Evolutionary conservation across 345 rosid genomes (phyloP).

Genomic region (Eucalyptus lansdowneana): DNA sequence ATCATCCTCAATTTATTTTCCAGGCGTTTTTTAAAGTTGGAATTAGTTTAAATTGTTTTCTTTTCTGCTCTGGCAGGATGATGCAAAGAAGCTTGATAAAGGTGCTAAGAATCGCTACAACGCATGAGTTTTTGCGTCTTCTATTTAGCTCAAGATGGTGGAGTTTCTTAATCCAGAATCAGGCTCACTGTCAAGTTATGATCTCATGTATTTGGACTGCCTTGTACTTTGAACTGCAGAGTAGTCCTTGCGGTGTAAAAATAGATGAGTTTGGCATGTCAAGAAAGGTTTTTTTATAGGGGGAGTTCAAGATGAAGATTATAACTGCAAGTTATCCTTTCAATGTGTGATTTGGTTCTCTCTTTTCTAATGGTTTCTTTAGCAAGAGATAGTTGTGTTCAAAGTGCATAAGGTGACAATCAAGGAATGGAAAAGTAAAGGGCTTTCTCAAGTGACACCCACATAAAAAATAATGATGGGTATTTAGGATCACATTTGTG

Average conservation of each 20-base stretch:
- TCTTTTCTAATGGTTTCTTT: not conserved
- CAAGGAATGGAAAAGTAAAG: not conserved
- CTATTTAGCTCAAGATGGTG: not conserved
- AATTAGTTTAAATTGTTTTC: not conserved
- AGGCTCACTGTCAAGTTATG: not conserved
- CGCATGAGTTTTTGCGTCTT: conserved; percentile 9
- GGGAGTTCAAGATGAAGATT: not conserved
- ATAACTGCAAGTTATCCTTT: not conserved
- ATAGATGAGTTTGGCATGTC: not conserved
- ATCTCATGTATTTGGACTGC: not conserved
- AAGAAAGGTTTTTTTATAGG: not conserved
- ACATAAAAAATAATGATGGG: not conserved
- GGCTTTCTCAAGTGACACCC: not conserved
- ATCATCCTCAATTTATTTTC: not conserved
- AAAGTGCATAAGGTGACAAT: not conserved
- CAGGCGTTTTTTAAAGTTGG: not conserved
- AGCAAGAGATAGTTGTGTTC: not conserved
- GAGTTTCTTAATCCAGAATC: not conserved
- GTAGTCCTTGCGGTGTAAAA: not conserved
- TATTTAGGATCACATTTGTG: not conserved
- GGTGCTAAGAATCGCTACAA: conserved; percentile 53
- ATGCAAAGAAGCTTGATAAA: conserved; percentile 59
- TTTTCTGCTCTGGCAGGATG: conserved; percentile 33
- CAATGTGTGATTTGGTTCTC: not conserved
- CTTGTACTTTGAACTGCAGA: not conserved